Conservation (phyloP, 2,329 filamentous ascomycete species). For the Huntiella bhutanensis region DNA sequence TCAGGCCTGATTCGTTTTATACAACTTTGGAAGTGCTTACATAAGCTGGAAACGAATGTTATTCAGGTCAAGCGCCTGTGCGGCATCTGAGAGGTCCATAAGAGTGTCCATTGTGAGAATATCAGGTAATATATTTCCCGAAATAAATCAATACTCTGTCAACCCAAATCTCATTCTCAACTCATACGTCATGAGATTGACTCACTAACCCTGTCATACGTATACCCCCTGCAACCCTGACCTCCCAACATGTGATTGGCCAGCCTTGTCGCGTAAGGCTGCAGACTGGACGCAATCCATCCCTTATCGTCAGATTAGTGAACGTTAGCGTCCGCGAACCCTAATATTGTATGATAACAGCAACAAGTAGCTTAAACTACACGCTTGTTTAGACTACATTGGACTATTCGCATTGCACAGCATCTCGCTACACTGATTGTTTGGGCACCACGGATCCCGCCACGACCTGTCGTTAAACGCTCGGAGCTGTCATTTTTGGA, state of each 20-base stretch:
- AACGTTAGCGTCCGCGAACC: too few species aligned
- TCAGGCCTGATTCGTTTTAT: not conserved
- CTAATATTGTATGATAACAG: too few species aligned
- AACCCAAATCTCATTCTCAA: too few species aligned
- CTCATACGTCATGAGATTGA: not conserved
- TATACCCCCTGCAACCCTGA: not conserved
- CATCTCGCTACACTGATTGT: too few species aligned
- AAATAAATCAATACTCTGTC: not conserved
- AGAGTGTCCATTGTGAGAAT: conserved; percentile 57
- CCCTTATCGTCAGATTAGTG: too few species aligned
- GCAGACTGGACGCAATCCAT: not conserved
- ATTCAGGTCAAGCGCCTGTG: conserved; percentile 69
- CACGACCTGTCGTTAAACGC: too few species aligned
- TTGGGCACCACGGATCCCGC: too few species aligned
- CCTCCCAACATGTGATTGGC: conserved; percentile 2
- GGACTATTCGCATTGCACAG: not conserved
- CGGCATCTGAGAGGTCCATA: conserved; percentile 71
- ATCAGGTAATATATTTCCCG: too few species aligned
- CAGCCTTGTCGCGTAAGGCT: conserved; percentile 1
- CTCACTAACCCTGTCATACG: not conserved
- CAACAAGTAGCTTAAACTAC: too few species aligned
- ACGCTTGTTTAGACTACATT: not conserved
- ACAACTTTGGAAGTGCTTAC: conserved; percentile 28
- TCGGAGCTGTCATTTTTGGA: too few species aligned
- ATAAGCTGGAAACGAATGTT: conserved; percentile 91